phyloP scores from a whole-genome alignment of 2,329 filamentous ascomycete species.

The Gaeumannomyces tritici region DNA sequence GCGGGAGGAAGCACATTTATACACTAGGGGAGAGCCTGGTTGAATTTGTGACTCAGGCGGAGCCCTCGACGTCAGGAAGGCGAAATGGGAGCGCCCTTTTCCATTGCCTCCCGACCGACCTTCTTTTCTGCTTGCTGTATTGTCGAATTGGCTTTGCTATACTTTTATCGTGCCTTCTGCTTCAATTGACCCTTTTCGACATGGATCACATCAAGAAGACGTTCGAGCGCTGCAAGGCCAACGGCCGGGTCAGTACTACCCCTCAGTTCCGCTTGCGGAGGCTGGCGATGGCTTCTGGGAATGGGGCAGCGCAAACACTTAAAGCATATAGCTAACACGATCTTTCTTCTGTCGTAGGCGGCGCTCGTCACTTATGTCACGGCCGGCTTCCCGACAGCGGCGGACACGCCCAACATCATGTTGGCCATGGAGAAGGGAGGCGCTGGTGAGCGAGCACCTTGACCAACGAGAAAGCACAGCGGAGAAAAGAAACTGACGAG shows the following conservation, averaged over 20 bases:
- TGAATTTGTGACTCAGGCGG: neutral
- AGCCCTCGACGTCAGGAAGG: neutral
- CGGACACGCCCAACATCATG: constrained; percentile 74
- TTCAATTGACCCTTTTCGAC: constrained; percentile 5
- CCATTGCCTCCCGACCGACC: neutral
- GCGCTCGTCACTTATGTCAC: constrained; percentile 96
- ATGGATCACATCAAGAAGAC: constrained; percentile 52
- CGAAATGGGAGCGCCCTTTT: neutral
- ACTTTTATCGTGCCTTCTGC: neutral
- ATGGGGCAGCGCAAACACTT: neutral
- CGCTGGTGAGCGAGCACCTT: constrained; percentile 50
- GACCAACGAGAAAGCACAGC: neutral
- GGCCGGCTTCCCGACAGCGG: constrained; percentile 77
- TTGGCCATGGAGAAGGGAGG: constrained; percentile 88
- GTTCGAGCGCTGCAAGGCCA: constrained; percentile 50
- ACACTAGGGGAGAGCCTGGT: too few species aligned
- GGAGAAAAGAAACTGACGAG: neutral
- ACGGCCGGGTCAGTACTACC: constrained; percentile 42
- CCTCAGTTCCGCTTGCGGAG: neutral
- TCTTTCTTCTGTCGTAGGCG: constrained; percentile 36
- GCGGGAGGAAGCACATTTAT: neutral
- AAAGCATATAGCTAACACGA: constrained; percentile 14
- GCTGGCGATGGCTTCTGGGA: neutral
- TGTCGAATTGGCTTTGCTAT: neutral
- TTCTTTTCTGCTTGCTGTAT: neutral